These are phyloP conservation scores for Ophiosphaerella narmari DNA, from an alignment of 2,329 filamentous ascomycete species.

Conservation along the genomic window DNA sequence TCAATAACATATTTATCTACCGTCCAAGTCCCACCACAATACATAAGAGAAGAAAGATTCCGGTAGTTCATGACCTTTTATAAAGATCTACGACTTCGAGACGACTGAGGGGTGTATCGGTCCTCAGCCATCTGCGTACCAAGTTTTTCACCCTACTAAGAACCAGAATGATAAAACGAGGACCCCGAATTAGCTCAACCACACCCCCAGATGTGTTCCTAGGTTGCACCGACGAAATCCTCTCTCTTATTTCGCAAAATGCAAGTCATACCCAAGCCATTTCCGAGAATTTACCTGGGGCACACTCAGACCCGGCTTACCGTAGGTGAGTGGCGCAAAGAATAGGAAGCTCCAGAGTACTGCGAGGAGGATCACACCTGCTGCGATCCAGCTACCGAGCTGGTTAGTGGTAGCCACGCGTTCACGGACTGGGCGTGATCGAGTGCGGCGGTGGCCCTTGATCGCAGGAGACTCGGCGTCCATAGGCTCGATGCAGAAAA, in stretches of 20 bases:
- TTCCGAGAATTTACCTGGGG: conserved; percentile 81
- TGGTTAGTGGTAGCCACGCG: conserved; percentile 80
- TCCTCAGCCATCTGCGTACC: too few relatives aligned
- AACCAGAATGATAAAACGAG: too few relatives aligned
- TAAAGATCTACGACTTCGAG: too few relatives aligned
- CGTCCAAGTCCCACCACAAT: not conserved
- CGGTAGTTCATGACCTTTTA: too few relatives aligned
- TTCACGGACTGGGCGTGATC: conserved; percentile 77
- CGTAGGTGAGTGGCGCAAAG: conserved; percentile 95
- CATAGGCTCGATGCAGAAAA: conserved; percentile 85
- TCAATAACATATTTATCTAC: not conserved
- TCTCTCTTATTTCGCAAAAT: conserved; percentile 85
- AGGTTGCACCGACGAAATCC: too few relatives aligned
- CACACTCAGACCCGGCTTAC: conserved; percentile 83
- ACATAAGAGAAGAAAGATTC: not conserved
- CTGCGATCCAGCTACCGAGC: conserved; percentile 77
- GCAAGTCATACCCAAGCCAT: conserved; percentile 96
- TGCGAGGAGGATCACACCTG: conserved; percentile 68
- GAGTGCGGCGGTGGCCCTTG: conserved; percentile 46
- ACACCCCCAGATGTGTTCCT: too few relatives aligned
- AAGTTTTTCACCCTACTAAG: too few relatives aligned
- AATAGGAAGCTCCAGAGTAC: conserved; percentile 83
- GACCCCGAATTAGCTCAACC: too few relatives aligned
- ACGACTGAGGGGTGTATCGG: too few relatives aligned
- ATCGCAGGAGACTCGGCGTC: conserved; percentile 50